Conservation (phyloP, 768 basidiomycete genomes). For the Lactarius psammicola region DNA sequence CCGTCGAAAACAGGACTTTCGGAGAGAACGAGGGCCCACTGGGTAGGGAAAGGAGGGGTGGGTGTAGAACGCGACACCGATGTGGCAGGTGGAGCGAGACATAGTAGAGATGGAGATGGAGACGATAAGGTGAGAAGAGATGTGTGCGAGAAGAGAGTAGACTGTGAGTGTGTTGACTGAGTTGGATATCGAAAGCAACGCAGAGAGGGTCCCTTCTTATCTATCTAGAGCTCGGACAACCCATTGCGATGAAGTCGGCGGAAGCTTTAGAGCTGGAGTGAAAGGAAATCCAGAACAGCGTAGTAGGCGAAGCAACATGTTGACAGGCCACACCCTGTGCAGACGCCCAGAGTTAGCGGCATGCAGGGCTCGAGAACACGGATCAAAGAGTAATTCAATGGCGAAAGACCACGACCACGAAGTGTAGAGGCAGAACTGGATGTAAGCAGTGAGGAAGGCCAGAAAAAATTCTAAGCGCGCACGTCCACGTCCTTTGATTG, state of each 20-base stretch:
- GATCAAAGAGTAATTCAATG: not conserved
- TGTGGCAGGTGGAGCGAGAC: conserved; percentile 6
- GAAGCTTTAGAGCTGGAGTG: not conserved
- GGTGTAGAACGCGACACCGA: conserved; percentile 12
- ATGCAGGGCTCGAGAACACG: not conserved
- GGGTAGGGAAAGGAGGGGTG: conserved; percentile 10
- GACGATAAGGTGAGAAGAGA: not conserved
- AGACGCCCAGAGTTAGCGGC: not conserved
- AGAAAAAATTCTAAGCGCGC: not conserved
- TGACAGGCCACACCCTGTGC: not conserved
- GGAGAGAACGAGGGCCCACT: conserved; percentile 15
- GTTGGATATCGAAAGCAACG: not conserved
- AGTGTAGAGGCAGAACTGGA: not conserved
- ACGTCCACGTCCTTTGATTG: not conserved
- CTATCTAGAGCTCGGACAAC: not conserved
- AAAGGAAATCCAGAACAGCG: not conserved
- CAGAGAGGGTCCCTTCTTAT: not conserved
- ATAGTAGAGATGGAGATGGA: not conserved
- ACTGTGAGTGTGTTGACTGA: not conserved
- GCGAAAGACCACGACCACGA: not conserved
- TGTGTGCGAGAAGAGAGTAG: not conserved
- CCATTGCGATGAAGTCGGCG: not conserved
- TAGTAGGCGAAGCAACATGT: not conserved
- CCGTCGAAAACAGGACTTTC: conserved; percentile 5
- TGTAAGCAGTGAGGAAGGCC: not conserved